Percentiles rank a stretch among this genome's conserved stretches.
These are phyloP conservation scores for Microthlaspi erraticum DNA, from an alignment of 345 rosid genomes.

Conservation along the genomic window DNA sequence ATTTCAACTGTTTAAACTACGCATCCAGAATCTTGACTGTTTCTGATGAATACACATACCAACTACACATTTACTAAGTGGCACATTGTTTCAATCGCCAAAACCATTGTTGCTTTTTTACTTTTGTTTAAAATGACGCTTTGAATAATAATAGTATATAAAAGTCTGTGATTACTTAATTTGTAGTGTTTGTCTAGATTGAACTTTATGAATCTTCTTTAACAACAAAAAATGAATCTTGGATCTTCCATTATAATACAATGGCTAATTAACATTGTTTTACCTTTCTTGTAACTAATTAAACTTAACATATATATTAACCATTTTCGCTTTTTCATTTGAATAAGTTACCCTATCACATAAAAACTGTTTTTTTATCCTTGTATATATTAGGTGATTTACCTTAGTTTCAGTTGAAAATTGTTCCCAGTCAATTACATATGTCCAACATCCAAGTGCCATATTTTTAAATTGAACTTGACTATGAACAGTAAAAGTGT, in stretches of 20 bases:
- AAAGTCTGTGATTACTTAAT: neutral
- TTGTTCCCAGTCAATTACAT: neutral
- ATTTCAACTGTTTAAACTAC: too few species aligned
- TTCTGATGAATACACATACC: neutral
- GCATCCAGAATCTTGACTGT: neutral
- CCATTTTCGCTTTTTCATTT: neutral
- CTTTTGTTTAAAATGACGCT: neutral
- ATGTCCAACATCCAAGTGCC: conserved; percentile 17
- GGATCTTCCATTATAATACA: conserved; percentile 3
- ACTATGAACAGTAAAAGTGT: conserved; percentile 38
- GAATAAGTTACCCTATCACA: neutral
- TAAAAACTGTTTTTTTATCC: neutral
- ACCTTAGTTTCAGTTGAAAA: neutral
- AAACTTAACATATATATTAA: neutral
- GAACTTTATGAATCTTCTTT: neutral
- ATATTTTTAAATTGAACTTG: conserved; percentile 3
- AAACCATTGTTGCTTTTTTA: neutral
- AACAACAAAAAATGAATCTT: neutral
- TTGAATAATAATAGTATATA: neutral
- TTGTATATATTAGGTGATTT: neutral
- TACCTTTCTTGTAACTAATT: neutral
- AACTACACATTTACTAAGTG: neutral
- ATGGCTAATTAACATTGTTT: neutral
- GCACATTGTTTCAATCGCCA: conserved; percentile 1
- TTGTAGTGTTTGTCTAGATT: neutral